Base-by-base conservation (phyloP, 208 protist genomes). In the Trypanosoma theileri region DNA sequence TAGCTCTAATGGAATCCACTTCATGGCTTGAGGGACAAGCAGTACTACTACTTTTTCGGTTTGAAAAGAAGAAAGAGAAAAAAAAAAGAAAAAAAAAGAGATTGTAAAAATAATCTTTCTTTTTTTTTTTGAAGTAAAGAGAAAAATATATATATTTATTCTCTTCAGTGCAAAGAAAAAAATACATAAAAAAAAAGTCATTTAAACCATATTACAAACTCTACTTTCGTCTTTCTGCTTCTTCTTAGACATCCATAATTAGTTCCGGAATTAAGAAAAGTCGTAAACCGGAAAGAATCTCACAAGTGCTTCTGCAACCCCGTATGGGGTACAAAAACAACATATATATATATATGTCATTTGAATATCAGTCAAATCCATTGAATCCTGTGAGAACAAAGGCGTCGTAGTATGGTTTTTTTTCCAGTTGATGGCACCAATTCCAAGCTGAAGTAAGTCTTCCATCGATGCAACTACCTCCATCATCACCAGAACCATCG, bases 381-480 rank as follows among this genome's bases (percentile, higher is more conserved):
- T 63, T 82, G 66, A 99, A 99, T 11, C 98, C 98, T 41, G 87
- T 82, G 7, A 99, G 70, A 44, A 98, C 78, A 83, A 99, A 99
- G 1, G 98, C 82, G 22, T 95, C 88, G 65, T 97, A 99, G 73
- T 93, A 99, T 21, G 60, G n/a, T 69, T 99, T 99, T 80, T 98
- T 98, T 45, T 97, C 80, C 44, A 99, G 70, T 53, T 94, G 71
- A 11, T 87, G 85, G 67, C 96, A 98, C 97, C 97, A 99, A 69
- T 99, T 99, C 97, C 98, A 99, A 42, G 97, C 96, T 19, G 91
- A 98, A 4, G 98, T 99, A 28, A 99, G 77, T 26, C 98, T 86
- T 35, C 98, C 98, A 78, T 99, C 98, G 50, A 99, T 99, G 86
- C 97, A 99, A 51, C 69, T 97, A 21, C 97, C 93, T 68, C 93